Base-by-base conservation (phyloP, 2,329 filamentous ascomycete genomes). In the Fusarium sp. region DNA sequence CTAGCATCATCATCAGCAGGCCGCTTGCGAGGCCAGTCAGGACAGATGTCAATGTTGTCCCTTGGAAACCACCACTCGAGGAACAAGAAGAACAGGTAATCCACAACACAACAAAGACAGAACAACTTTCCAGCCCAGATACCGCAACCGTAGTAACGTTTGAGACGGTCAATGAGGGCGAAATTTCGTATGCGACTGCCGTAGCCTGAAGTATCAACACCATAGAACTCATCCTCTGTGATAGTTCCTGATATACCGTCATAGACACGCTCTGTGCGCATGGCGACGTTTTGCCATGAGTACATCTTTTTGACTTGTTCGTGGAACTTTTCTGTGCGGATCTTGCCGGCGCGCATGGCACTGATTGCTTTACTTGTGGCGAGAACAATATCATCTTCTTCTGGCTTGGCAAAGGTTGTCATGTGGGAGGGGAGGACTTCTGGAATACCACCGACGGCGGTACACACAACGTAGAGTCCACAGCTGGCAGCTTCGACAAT, bases 81-180 rank as follows among this genome's bases (percentile, higher is more conserved):
- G 50, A 97, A 89, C 49, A 98, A 85, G 74, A 94, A 97, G 54
- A 99, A 86, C 50, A 99, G 81, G 75, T 97, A 99, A 80, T 99
- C 96, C 53, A 99, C 91, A 60, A 98, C 90, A 13, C 94, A 94
- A 70, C 95, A 98, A 2, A 99, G 84, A 75, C 96, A 98, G 76
- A 99, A 99, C 11, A 99, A 84, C 81, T 99, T 99, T 37, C 96
- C 96, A 0, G 96, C 96, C 96, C 96, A 99, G 51, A 98, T 95
- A 34, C 96, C 96, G 77, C 97, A 99, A 11, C 96, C 96, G 76
- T 98, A 99, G 80, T 99, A 99, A 62, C 96, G 85, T 81, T 99
- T 99, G 21, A 99, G 82, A 21, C 96, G 89, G 78, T 99, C 96
- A 69, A 99, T 98, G 45, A 99, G 86, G 8, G 95, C 93, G 77